These are phyloP conservation scores for Shiraia sp. DNA, from an alignment of 2,329 filamentous ascomycete genomes.

Conservation along the genomic window DNA sequence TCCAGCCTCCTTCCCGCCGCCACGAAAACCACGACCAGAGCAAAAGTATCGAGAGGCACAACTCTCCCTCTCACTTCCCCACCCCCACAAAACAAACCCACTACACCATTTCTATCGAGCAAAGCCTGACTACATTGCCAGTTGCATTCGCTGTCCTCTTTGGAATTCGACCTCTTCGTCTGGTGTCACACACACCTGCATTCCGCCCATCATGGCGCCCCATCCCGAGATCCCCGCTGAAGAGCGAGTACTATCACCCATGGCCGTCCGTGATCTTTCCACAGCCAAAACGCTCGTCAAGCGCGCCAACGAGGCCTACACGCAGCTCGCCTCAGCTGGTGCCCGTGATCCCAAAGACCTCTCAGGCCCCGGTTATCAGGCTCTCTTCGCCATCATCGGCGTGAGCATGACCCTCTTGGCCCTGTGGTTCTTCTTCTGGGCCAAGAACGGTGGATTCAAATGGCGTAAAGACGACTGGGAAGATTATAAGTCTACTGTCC, in stretches of 20 bases:
- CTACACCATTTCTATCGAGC: constrained; percentile 12
- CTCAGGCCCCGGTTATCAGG: constrained; percentile 69
- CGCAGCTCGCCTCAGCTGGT: constrained; percentile 38
- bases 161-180: constrained; percentile 3
- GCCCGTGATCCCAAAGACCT: constrained; percentile 42
- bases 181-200: constrained; percentile 10
- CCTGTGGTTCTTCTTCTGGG: constrained; percentile 98
- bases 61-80: constrained; percentile 11
- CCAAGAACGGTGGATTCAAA: constrained; percentile 90
- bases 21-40: constrained; percentile 8
- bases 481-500: constrained; percentile 94
- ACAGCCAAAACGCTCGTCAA: constrained; percentile 35
- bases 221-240: constrained; percentile 29
- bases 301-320: constrained; percentile 21
- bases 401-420: constrained; percentile 71
- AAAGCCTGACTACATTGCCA: constrained; percentile 18
- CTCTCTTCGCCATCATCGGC: constrained; percentile 83
- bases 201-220: constrained; percentile 34
- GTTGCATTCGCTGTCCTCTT: constrained; percentile 16
- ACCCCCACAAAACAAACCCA: constrained; percentile 5
- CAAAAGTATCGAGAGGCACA: constrained; percentile 17
- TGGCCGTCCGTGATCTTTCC: constrained; percentile 33
- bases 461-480: constrained; percentile 91
- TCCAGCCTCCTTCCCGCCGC: constrained; percentile 12
- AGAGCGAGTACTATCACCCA: constrained; percentile 30